Conservation (phyloP, 768 basidiomycete species). For the Russula olivacea region DNA sequence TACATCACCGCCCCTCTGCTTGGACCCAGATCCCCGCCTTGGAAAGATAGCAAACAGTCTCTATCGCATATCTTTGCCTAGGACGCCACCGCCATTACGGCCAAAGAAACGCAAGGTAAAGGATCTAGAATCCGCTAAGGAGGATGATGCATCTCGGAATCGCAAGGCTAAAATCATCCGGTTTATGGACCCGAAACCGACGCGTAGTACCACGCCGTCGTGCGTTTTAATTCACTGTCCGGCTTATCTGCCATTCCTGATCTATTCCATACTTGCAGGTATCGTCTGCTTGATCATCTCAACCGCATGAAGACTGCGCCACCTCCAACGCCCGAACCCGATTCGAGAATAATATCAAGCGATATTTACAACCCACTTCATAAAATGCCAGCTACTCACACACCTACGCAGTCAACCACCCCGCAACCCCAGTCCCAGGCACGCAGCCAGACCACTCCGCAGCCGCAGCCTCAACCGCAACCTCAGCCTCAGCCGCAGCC, state of each 20-base stretch:
- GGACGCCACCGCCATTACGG: constrained; percentile 57
- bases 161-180: constrained; percentile 69
- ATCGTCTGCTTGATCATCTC: constrained; percentile 23
- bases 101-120: constrained; percentile 61
- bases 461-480: constrained; percentile 10
- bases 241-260: not conserved
- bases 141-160: constrained; percentile 69
- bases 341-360: not conserved
- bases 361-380: constrained; percentile 14
- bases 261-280: not conserved
- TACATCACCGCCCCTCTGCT: constrained; percentile 68
- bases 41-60: constrained; percentile 71
- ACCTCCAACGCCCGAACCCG: not conserved
- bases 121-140: constrained; percentile 56
- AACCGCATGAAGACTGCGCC: not conserved
- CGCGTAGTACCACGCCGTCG: constrained; percentile 44
- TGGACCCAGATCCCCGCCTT: constrained; percentile 74
- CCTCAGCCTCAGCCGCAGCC: constrained; percentile 18
- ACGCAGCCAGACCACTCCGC: constrained; percentile 5
- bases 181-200: constrained; percentile 65
- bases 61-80: constrained; percentile 63
- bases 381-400: not conserved
- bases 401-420: not conserved
- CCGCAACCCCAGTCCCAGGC: constrained; percentile 10
- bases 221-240: constrained; percentile 29